Evolutionary conservation across 2,329 filamentous ascomycete species (phyloP), one percentile per base, ranked within the genome.

Genomic region (Thelonectria blattea): DNA sequence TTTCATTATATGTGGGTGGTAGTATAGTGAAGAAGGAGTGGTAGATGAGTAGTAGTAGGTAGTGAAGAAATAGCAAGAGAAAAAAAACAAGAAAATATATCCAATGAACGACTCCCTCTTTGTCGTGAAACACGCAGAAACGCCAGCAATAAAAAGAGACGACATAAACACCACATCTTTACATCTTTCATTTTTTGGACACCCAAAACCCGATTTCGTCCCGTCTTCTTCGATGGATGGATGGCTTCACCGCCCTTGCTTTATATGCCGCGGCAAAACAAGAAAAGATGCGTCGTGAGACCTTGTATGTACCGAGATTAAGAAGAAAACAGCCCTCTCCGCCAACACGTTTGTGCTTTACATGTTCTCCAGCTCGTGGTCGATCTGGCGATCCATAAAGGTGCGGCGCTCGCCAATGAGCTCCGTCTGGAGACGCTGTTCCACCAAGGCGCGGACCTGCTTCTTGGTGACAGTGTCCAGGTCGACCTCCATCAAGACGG

Each of bases 381-480:
- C 95, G 77, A 99, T 98, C 80, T 93, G 91, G 68, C 89, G 85
- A 79, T 97, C 94, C 80, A 98, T 87, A 79, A 96, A 98, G 15
- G 88, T 88, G 74, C 91, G 88, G 75, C 92, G 89, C 77, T 97
- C 93, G 20, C 93, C 93, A 0, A 86, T 83, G 59, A 98, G 83
- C 75, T 97, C 93, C 5, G 91, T 94, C 80, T 97, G 94, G 63
- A 99, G 79, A 71, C 93, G 87, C 80, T 97, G 93, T 80, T 99
- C 95, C 12, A 97, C 93, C 46, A 98, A 84, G 3, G 91, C 93
- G 52, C 91, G 85, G 58, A 95, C 90, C 79, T 98, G 94, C 81
- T 99, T 99, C 88, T 98, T 99, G 7, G 95, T 99, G 49, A 98
- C 92, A n/a, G 86, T 94, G 75, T 99, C 95, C 43, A 99, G 83